Percentiles rank a stretch among this genome's conserved stretches.
Conservation (phyloP, 1,284 basidiomycete genomes). For the Fomitopsis betulina region DNA sequence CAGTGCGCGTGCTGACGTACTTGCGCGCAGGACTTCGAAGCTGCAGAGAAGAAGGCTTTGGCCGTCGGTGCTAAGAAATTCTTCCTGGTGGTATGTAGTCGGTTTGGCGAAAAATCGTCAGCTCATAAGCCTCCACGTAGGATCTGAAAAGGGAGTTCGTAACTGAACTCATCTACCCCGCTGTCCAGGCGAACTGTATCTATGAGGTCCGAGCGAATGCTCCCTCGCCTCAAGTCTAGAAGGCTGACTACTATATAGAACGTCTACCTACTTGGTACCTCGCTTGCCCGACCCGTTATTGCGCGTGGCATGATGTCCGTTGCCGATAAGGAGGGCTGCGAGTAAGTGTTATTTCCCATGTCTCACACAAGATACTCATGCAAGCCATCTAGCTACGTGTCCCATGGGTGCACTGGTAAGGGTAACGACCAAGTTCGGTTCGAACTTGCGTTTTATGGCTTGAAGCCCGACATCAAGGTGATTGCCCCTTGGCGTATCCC, state of each 20-base stretch:
- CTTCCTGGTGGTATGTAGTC: slow-evolving; percentile 68
- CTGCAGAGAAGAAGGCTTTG: slow-evolving; percentile 89
- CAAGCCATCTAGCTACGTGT: slow-evolving; percentile 69
- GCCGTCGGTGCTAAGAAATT: slow-evolving; percentile 94
- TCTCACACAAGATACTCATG: neutral
- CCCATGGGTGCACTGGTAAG: slow-evolving; percentile 99
- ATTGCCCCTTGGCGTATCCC: slow-evolving; percentile 97
- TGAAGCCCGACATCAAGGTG: slow-evolving; percentile 98
- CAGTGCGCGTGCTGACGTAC: neutral
- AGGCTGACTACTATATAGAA: slow-evolving; percentile 44
- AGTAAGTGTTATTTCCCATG: slow-evolving; percentile 47
- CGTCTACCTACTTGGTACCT: slow-evolving; percentile 97
- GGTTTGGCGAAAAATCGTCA: neutral
- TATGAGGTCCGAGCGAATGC: slow-evolving; percentile 68
- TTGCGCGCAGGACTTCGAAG: slow-evolving; percentile 79
- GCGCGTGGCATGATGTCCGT: slow-evolving; percentile 98
- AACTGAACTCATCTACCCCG: slow-evolving; percentile 95
- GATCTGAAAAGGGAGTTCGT: slow-evolving; percentile 96
- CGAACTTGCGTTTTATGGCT: slow-evolving; percentile 98
- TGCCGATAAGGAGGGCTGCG: slow-evolving; percentile 89
- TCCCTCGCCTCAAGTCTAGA: neutral
- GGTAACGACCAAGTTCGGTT: slow-evolving; percentile 99
- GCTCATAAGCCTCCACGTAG: slow-evolving; percentile 33
- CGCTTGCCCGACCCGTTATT: slow-evolving; percentile 96
- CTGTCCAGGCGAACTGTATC: slow-evolving; percentile 97